Evolutionary conservation across 129 eudicot genomes (phyloP).

Genomic region (Flaveria sonorensis): DNA sequence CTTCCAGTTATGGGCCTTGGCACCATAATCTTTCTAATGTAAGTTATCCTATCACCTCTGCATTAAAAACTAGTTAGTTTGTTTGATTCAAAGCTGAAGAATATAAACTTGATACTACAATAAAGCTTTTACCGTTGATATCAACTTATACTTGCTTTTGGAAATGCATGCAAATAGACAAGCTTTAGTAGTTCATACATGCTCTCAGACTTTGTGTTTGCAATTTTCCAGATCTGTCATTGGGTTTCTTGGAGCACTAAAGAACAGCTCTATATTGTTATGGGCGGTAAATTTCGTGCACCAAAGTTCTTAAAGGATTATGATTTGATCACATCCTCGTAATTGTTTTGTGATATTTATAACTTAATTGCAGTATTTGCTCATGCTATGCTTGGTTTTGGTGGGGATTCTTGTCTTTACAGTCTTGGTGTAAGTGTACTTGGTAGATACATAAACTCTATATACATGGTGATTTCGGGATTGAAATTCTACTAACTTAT

Average conservation of each 20-base stretch:
- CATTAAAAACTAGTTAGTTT: not conserved
- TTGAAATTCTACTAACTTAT: not conserved
- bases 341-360: conserved; percentile 10
- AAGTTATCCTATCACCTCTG: conserved; percentile 24
- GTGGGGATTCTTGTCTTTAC: conserved; percentile 87
- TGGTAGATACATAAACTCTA: not conserved
- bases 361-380: conserved; percentile 60
- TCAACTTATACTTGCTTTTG: too few relatives aligned
- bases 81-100: not conserved
- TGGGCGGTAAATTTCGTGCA: conserved; percentile 63
- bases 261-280: conserved; percentile 75
- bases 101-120: not conserved
- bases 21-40: conserved; percentile 65
- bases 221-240: conserved; percentile 61
- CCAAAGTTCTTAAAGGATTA: not conserved
- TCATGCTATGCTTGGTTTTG: conserved; percentile 73
- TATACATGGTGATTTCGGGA: not conserved
- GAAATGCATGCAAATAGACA: too few relatives aligned
- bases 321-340: conserved; percentile 13
- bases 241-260: conserved; percentile 88
- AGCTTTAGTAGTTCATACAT: too few relatives aligned
- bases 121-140: not conserved
- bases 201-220: conserved; percentile 12
- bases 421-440: conserved; percentile 73
- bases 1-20: conserved; percentile 80